phyloP scores from a whole-genome alignment of 371 early-diverging fungal species.

The Umbelopsis sp. region DNA sequence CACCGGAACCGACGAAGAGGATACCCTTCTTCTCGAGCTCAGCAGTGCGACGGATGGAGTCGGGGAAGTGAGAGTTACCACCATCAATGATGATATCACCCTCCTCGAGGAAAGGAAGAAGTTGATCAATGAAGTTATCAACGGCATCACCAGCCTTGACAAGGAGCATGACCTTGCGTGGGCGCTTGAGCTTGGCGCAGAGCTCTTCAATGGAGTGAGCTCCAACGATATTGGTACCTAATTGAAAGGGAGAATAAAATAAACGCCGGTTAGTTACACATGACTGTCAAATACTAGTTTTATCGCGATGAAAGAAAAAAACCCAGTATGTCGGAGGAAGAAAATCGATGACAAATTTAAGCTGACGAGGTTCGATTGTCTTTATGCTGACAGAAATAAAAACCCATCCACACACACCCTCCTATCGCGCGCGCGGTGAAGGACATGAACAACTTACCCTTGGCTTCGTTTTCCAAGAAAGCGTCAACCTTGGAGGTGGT shows the following conservation, averaged over 20 bases:
- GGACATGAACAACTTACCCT: conserved; percentile 59
- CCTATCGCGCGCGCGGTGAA: no score
- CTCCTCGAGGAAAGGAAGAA: conserved; percentile 82
- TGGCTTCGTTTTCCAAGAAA: conserved; percentile 95
- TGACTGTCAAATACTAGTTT: conserved; percentile 1
- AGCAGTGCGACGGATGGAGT: conserved; percentile 91
- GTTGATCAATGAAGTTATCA: conserved; percentile 92
- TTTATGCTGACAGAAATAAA: no score
- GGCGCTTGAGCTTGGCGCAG: conserved; percentile 89
- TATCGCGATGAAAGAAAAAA: conserved; percentile 2
- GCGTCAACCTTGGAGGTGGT: conserved; percentile 94
- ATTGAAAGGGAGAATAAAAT: conserved; percentile 1
- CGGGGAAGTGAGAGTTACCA: conserved; percentile 99
- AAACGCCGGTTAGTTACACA: conserved; percentile 1
- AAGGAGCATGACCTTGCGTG: conserved; percentile 96
- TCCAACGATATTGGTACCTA: conserved; percentile 90
- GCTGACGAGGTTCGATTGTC: not conserved
- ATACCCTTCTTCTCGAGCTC: conserved; percentile 88
- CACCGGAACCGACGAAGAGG: conserved; percentile 97
- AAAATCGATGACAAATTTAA: conserved; percentile 12
- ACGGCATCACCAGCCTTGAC: conserved; percentile 98
- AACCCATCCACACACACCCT: no score
- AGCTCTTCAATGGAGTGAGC: conserved; percentile 94
- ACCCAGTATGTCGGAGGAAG: not conserved
- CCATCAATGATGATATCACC: conserved; percentile 99